phyloP scores from a whole-genome alignment of 768 basidiomycete species.

The Candolleomyces efflorescens region DNA sequence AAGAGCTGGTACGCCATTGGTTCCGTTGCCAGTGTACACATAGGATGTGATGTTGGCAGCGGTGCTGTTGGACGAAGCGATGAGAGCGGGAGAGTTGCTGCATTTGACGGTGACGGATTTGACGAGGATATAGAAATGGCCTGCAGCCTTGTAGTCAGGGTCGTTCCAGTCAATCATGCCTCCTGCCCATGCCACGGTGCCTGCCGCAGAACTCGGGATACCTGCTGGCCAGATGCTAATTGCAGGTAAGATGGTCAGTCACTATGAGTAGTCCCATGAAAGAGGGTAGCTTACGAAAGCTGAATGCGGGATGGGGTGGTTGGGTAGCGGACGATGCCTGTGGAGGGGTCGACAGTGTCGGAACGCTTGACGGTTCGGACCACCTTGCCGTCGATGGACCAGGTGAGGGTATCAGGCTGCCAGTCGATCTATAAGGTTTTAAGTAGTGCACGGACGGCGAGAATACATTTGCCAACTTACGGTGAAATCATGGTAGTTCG shows the following conservation, averaged over 20 bases:
- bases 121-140: slow-evolving; percentile 68
- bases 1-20: slow-evolving; percentile 38
- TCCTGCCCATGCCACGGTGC: slow-evolving; percentile 77
- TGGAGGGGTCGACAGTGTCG: slow-evolving; percentile 39
- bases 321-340: slow-evolving; percentile 65
- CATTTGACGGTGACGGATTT: slow-evolving; percentile 63
- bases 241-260: slow-evolving; percentile 5
- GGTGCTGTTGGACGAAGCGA: slow-evolving; percentile 48
- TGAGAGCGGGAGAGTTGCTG: slow-evolving; percentile 57
- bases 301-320: slow-evolving; percentile 79
- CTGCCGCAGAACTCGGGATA: slow-evolving; percentile 51
- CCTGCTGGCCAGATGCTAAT: slow-evolving; percentile 79
- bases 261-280: background rate
- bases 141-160: slow-evolving; percentile 69
- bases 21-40: slow-evolving; percentile 50
- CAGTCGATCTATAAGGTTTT: slow-evolving; percentile 64
- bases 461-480: slow-evolving; percentile 37
- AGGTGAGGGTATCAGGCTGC: slow-evolving; percentile 64
- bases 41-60: slow-evolving; percentile 46
- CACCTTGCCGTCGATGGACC: slow-evolving; percentile 63
- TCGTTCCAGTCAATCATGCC: slow-evolving; percentile 81
- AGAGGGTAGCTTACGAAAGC: slow-evolving; percentile 50
- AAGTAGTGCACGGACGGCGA: background rate
- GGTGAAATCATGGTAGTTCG: slow-evolving; percentile 73
- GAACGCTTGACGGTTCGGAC: slow-evolving; percentile 66